Evolutionary conservation across 768 basidiomycete genomes (phyloP).

Genomic region (Kwoniella botswanensis): DNA sequence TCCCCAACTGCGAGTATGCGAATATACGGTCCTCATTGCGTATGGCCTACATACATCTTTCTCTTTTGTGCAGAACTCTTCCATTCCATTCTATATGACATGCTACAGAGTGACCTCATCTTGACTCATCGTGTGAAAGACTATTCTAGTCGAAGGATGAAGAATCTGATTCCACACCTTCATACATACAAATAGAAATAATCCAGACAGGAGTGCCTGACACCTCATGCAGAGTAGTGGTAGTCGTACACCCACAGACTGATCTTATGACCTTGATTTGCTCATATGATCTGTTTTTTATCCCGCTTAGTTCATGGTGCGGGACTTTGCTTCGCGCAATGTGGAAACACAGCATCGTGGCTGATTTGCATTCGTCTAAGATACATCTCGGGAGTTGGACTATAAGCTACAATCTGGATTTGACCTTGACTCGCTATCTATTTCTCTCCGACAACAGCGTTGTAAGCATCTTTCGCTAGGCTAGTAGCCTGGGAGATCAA

Average conservation of each 20-base stretch:
- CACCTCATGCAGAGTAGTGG: too few relatives aligned
- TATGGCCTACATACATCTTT: slow-evolving; percentile 9
- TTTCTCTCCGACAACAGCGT: slow-evolving; percentile 33
- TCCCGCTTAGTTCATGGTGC: too few relatives aligned
- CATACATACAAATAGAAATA: too few relatives aligned
- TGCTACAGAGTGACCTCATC: not conserved
- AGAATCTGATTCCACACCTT: too few relatives aligned
- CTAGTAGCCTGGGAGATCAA: slow-evolving; percentile 24
- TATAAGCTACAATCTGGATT: not conserved
- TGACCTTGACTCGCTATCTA: not conserved
- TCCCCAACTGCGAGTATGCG: too few relatives aligned
- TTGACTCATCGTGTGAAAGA: not conserved
- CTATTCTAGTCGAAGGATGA: too few relatives aligned
- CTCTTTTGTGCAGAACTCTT: too few relatives aligned
- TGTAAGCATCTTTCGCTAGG: slow-evolving; percentile 26
- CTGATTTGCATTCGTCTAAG: not conserved
- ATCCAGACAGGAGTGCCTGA: too few relatives aligned
- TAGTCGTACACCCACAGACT: not conserved
- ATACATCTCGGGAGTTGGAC: not conserved
- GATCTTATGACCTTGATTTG: not conserved
- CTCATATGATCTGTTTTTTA: too few relatives aligned
- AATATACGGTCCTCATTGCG: not conserved
- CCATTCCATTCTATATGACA: too few relatives aligned
- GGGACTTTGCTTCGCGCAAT: too few relatives aligned
- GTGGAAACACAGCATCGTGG: too few relatives aligned